Percentiles rank a stretch among this genome's conserved stretches.
phyloP scores from a whole-genome alignment of 2,329 filamentous ascomycete species.

The Xylariaceae sp. region DNA sequence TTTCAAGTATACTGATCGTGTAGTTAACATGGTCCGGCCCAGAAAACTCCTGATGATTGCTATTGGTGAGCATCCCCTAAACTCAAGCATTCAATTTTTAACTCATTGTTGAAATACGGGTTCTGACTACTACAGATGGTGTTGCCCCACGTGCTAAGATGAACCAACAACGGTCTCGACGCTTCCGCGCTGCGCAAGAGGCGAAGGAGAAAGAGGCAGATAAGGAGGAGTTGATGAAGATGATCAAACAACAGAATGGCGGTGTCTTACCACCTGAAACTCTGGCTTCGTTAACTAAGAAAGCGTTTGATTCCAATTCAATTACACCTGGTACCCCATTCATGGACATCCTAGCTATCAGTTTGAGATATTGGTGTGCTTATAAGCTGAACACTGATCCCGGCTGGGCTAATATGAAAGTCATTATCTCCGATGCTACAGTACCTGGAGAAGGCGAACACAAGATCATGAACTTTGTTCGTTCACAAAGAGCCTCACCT shows the following conservation, averaged over 20 bases:
- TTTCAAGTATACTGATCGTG: slow-evolving; percentile 97
- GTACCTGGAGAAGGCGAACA: slow-evolving; percentile 98
- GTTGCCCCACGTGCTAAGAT: slow-evolving; percentile 98
- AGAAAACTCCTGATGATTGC: slow-evolving; percentile 96
- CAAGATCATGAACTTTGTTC: slow-evolving; percentile 98
- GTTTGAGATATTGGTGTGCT: slow-evolving; percentile 91
- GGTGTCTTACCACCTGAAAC: slow-evolving; percentile 57
- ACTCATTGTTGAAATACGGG: background rate
- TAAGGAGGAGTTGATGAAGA: slow-evolving; percentile 78
- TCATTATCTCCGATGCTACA: slow-evolving; percentile 97
- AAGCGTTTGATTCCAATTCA: slow-evolving; percentile 81
- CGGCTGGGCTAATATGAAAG: slow-evolving; percentile 89
- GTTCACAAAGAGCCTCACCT: slow-evolving; percentile 83
- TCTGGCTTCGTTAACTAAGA: slow-evolving; percentile 62
- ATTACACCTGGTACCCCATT: slow-evolving; percentile 97
- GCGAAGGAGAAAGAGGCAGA: slow-evolving; percentile 90
- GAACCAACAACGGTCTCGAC: slow-evolving; percentile 96
- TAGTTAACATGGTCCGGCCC: slow-evolving; percentile 97
- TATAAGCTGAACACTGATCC: slow-evolving; percentile 98
- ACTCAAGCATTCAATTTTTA: background rate
- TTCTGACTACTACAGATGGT: slow-evolving; percentile 58
- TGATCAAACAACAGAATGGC: slow-evolving; percentile 73
- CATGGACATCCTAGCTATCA: slow-evolving; percentile 90
- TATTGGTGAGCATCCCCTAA: slow-evolving; percentile 59
- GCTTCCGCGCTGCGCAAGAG: slow-evolving; percentile 91